Evolutionary conservation across 2,329 filamentous ascomycete genomes (phyloP).

Genomic region (Diaporthe sp.): DNA sequence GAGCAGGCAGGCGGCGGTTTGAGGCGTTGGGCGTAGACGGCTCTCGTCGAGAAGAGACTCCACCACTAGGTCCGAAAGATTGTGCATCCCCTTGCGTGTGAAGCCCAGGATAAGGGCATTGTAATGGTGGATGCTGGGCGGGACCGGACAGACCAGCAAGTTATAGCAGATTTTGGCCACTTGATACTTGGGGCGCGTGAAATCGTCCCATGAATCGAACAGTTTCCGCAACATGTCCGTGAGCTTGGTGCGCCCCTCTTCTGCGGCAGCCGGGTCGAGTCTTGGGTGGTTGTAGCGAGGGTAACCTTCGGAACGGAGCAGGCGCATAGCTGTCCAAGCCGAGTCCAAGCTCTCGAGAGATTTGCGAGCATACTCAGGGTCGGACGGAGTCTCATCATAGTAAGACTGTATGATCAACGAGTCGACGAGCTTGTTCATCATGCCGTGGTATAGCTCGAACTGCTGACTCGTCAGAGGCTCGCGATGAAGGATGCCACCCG

Average conservation of each 20-base stretch:
- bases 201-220: constrained; percentile 47
- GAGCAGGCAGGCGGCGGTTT: constrained; percentile 64
- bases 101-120: constrained; percentile 81
- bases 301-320: constrained; percentile 53
- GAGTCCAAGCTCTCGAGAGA: constrained; percentile 50
- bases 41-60: constrained; percentile 63
- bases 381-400: constrained; percentile 43
- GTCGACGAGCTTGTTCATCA: constrained; percentile 50
- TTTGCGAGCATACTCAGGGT: constrained; percentile 41
- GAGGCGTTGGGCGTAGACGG: constrained; percentile 61
- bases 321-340: constrained; percentile 48
- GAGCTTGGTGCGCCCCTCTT: constrained; percentile 43
- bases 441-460: constrained; percentile 42
- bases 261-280: constrained; percentile 43
- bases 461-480: constrained; percentile 45
- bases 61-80: constrained; percentile 67
- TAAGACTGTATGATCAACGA: constrained; percentile 49
- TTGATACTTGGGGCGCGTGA: constrained; percentile 44
- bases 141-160: constrained; percentile 71
- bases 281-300: constrained; percentile 49
- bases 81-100: constrained; percentile 62
- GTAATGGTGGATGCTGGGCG: constrained; percentile 78
- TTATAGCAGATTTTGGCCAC: constrained; percentile 73
- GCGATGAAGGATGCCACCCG: constrained; percentile 32
- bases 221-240: constrained; percentile 47